Evolutionary conservation across 371 early-diverging fungal genomes (phyloP).

Genomic region (Mucor racemosus): DNA sequence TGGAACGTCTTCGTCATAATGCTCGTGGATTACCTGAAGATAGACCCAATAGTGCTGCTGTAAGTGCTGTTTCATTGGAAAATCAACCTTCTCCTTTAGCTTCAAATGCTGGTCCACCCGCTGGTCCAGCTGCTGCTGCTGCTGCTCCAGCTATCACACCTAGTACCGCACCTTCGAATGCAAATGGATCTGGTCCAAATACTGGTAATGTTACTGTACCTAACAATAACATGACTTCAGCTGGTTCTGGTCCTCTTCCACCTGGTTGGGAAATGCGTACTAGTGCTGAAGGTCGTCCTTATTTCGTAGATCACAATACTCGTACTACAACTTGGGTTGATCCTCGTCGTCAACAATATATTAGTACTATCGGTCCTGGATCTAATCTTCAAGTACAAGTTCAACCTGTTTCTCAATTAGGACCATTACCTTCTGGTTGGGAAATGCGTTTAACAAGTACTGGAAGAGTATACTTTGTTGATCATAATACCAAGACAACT

Average conservation of each 20-base stretch:
- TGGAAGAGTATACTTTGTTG: constrained; percentile 92
- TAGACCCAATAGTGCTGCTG: constrained; percentile 28
- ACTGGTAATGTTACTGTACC: constrained; percentile 37
- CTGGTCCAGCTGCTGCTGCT: not conserved
- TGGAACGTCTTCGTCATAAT: constrained; percentile 78
- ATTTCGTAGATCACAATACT: constrained; percentile 98
- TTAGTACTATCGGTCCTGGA: constrained; percentile 59
- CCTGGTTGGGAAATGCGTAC: constrained; percentile 92
- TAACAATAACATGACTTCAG: constrained; percentile 64
- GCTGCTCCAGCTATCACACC: not conserved
- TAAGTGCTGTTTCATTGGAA: constrained; percentile 16
- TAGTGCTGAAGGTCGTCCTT: constrained; percentile 91
- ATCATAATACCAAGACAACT: constrained; percentile 91
- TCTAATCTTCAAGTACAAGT: constrained; percentile 66
- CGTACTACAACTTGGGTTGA: constrained; percentile 97
- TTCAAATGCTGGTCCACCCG: not conserved
- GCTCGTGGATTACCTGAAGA: constrained; percentile 84
- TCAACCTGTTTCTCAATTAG: constrained; percentile 79
- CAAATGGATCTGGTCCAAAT: not conserved
- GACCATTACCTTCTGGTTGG: constrained; percentile 96
- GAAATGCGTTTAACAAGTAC: constrained; percentile 95
- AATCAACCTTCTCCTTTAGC: not conserved
- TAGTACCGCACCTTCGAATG: constrained; percentile 2
- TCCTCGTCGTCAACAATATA: constrained; percentile 79
- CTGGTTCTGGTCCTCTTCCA: constrained; percentile 87